Evolutionary conservation across 495 filamentous ascomycete species (phyloP).

Genomic region (Podospora bellae-mahoneyi): DNA sequence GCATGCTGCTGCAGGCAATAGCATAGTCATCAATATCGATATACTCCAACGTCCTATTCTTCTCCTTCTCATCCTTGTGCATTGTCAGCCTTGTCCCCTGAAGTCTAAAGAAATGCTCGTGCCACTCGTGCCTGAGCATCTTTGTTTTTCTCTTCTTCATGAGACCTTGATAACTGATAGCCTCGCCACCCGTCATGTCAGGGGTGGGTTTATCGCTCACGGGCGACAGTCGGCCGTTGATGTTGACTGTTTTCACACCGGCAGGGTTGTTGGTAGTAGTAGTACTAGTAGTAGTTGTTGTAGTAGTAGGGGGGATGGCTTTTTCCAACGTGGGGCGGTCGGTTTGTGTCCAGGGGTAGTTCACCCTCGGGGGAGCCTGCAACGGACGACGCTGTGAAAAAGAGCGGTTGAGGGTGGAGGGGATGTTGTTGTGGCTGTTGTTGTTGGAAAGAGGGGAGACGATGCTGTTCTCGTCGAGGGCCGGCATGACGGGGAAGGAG

Average conservation of each 20-base stretch:
- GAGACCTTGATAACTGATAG: conserved; percentile 68
- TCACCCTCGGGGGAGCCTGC: conserved; percentile 45
- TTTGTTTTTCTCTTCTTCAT: conserved; percentile 94
- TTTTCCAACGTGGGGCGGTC: conserved; percentile 41
- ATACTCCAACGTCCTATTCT: conserved; percentile 62
- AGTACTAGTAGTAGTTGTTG: too few species aligned
- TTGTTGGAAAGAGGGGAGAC: conserved; percentile 30
- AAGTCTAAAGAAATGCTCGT: conserved; percentile 83
- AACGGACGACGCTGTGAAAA: conserved; percentile 36
- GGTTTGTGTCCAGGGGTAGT: conserved; percentile 47
- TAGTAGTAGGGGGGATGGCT: conserved; percentile 25
- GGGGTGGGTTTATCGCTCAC: conserved; percentile 25
- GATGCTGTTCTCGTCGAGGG: conserved; percentile 51
- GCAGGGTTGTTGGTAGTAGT: conserved; percentile 1
- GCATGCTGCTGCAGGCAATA: conserved; percentile 80
- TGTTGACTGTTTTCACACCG: conserved; percentile 42
- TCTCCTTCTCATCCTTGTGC: conserved; percentile 62
- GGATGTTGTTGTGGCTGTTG: conserved; percentile 28
- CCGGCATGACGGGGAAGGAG: conserved; percentile 54
- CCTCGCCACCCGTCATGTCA: conserved; percentile 42
- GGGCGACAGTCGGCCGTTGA: conserved; percentile 46
- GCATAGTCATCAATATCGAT: conserved; percentile 96
- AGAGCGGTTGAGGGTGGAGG: conserved; percentile 32
- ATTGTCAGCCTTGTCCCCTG: conserved; percentile 79
- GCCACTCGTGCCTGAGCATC: conserved; percentile 90